Percentiles rank a stretch among this genome's conserved stretches.
Evolutionary conservation across 352 stramenopile genomes (phyloP).

Genomic region (Phytopythium boreale): DNA sequence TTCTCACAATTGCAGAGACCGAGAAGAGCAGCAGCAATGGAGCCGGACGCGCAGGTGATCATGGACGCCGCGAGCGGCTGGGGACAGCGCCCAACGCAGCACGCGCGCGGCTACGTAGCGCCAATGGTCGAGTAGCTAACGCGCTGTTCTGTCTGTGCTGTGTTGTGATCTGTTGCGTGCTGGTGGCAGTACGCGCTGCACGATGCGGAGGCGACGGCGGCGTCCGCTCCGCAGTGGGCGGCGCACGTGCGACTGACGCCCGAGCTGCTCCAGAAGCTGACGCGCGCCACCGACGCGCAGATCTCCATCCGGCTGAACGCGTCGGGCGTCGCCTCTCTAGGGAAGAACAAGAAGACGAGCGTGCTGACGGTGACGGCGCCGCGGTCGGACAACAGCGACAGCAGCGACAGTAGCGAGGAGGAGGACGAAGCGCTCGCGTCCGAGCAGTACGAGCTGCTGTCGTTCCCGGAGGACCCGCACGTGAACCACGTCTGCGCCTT

Average conservation of each 20-base stretch:
- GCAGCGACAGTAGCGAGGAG: constrained; percentile 1
- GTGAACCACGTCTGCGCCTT: constrained; percentile 73
- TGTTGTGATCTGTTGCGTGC: too few relatives aligned
- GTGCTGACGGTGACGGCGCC: constrained; percentile 39
- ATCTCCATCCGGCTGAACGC: constrained; percentile 25
- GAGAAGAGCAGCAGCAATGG: not conserved
- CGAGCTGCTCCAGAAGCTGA: constrained; percentile 64
- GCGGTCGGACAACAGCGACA: constrained; percentile 7
- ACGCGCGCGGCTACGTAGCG: too few relatives aligned
- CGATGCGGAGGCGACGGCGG: constrained; percentile 38
- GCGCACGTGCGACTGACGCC: constrained; percentile 74
- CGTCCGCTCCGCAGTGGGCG: constrained; percentile 39
- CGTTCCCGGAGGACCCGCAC: constrained; percentile 62
- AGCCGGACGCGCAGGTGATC: not conserved
- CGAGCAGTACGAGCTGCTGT: constrained; percentile 72
- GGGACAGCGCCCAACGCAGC: not conserved
- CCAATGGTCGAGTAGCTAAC: not conserved
- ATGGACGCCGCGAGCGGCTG: not conserved
- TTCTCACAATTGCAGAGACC: not conserved
- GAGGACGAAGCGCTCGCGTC: constrained; percentile 11
- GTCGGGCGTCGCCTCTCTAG: constrained; percentile 10
- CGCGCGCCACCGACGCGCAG: constrained; percentile 28
- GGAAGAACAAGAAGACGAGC: constrained; percentile 40
- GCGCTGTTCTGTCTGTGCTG: not conserved
- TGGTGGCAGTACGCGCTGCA: constrained; percentile 63